Conservation (phyloP, 768 basidiomycete genomes). For the Neoboletus brunneissimus region DNA sequence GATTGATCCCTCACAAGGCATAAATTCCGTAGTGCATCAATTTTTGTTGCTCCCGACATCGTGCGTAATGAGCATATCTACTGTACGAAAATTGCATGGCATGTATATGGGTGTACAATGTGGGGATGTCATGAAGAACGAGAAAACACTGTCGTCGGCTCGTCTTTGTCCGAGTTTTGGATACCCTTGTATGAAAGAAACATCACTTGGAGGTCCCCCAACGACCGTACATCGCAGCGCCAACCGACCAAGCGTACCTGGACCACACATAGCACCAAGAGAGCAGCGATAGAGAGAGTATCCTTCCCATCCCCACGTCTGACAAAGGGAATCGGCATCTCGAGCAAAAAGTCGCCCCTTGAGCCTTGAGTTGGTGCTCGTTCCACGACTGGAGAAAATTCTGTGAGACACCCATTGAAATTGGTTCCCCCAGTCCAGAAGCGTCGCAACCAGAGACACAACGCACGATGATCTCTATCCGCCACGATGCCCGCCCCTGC, state of each 20-base stretch:
- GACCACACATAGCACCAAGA: background rate
- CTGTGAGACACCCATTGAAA: background rate
- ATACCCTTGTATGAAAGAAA: background rate
- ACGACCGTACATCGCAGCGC: background rate
- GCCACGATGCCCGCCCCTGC: constrained; percentile 32
- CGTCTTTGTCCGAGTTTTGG: background rate
- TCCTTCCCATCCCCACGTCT: background rate
- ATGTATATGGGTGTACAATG: background rate
- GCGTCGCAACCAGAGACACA: background rate
- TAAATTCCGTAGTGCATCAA: too few species aligned
- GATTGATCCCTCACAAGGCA: too few species aligned
- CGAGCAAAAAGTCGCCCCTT: background rate
- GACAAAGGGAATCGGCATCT: background rate
- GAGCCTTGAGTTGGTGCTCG: background rate
- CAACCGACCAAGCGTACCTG: background rate
- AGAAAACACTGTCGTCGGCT: background rate
- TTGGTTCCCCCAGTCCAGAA: background rate
- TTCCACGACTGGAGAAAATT: background rate
- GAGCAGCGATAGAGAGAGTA: background rate
- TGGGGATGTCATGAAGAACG: background rate
- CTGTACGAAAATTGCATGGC: background rate
- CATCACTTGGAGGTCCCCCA: background rate
- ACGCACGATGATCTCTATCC: constrained; percentile 14
- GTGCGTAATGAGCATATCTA: too few species aligned
- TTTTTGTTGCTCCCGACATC: too few species aligned